These are phyloP conservation scores for Dendrobium catenatum DNA, from an alignment of 106 monocot genomes.

Conservation along the genomic window DNA sequence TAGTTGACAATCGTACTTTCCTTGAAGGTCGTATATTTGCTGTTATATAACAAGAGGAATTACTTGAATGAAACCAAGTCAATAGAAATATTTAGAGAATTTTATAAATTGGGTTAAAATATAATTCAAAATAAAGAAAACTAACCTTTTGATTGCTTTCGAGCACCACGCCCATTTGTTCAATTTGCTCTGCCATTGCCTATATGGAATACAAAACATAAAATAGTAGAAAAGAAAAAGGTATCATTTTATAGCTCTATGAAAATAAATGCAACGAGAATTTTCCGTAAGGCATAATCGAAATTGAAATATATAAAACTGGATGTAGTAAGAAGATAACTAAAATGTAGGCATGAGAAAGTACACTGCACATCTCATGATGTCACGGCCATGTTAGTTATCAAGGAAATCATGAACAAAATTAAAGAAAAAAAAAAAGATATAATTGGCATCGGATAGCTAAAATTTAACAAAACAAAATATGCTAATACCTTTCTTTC, in stretches of 20 bases:
- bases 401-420: background rate
- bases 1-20: slow-evolving; percentile 55
- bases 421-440: background rate
- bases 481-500: slow-evolving; percentile 71
- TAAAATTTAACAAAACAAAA: background rate
- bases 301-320: background rate
- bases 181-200: slow-evolving; percentile 91
- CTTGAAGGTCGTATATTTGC: slow-evolving; percentile 69
- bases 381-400: no score
- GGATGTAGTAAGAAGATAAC: no score
- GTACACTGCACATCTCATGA: no score
- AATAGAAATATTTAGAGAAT: background rate
- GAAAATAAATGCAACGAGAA: background rate
- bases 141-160: slow-evolving; percentile 82
- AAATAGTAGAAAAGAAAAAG: background rate
- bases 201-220: slow-evolving; percentile 9
- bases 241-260: background rate
- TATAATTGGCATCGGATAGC: background rate
- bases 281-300: background rate
- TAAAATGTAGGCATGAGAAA: no score
- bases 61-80: background rate
- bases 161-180: slow-evolving; percentile 49
- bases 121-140: background rate
- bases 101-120: slow-evolving; percentile 1
- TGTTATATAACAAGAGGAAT: slow-evolving; percentile 14